These are phyloP conservation scores for Musa troglodytarum DNA, from an alignment of 176 grass and related monocot species.

Conservation along the genomic window DNA sequence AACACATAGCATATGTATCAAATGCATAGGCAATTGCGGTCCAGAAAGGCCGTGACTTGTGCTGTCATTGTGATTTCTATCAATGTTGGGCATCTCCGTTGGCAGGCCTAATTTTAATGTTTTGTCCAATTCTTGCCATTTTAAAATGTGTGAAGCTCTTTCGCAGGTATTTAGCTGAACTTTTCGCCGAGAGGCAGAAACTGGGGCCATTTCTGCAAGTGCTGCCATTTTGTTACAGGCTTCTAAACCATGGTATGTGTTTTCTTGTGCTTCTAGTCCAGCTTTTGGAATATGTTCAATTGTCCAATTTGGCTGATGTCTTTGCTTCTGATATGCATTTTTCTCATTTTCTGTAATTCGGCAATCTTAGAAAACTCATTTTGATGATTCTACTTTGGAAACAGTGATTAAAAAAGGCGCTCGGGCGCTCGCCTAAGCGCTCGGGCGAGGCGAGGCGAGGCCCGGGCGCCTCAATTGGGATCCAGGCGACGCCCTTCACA, in stretches of 20 bases:
- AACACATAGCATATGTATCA: not conserved
- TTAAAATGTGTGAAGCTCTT: constrained; percentile 24
- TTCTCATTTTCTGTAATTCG: not conserved
- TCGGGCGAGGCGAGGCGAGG: too few relatives aligned
- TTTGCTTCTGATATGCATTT: not conserved
- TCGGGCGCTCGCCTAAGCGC: too few relatives aligned
- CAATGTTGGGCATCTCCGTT: not conserved
- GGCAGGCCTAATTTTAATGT: too few relatives aligned
- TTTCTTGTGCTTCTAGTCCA: not conserved
- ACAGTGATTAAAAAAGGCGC: too few relatives aligned
- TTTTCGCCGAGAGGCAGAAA: constrained; percentile 98
- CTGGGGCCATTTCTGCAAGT: constrained; percentile 93
- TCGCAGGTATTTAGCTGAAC: constrained; percentile 82
- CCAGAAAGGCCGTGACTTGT: not conserved
- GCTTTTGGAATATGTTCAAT: not conserved
- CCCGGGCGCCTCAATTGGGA: too few relatives aligned
- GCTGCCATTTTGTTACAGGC: constrained; percentile 84
- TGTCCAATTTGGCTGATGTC: not conserved
- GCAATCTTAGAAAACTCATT: not conserved
- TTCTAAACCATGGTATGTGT: constrained; percentile 78
- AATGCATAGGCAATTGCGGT: not conserved
- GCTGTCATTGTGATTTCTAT: not conserved
- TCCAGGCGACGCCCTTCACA: too few relatives aligned
- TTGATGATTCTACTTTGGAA: not conserved
- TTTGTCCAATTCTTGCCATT: not conserved